Base-by-base conservation (phyloP, 1,139 yeast genomes). In the Geotrichum fermentans region DNA sequence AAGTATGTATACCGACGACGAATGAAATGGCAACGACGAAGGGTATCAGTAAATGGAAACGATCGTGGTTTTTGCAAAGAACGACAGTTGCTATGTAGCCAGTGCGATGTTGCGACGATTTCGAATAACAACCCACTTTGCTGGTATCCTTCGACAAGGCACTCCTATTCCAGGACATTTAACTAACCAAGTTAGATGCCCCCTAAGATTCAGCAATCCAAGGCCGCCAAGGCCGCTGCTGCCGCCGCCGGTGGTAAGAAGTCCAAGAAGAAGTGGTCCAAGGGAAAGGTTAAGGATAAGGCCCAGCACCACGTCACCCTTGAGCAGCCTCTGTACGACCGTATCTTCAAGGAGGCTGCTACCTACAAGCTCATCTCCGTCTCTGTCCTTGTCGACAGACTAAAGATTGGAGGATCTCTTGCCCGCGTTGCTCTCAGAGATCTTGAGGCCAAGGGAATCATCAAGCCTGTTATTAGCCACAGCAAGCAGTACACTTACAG, bases 211-310 rank as follows among this genome's bases (percentile, higher is more conserved):
- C 97, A 90, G 82, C 94, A 88, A 78, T 85, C 97, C 72, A 92
- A 92, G 83, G 97, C 97, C 77, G 96, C 96, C 73, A 90, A 90
- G 83, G 97, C 97, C 74, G 97, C 97, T 71, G 97, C 98, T 81
- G 97, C 97, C 75, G 80, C 89, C 83, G 96, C 97, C 74, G 97
- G 97, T 86, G 97, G 97, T 83, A 92, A 92, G 88, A 89, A 92
- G 76, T 89, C 96, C 79, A 92, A 94, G 89, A 92, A 92, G 95
- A 92, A 92, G 96, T 92, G 98, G 98, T 86, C 95, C 84, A 90
- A 92, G 83, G 97, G 97, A 78, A 89, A 95, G 86, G 96, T 89
- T 77, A 94, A 94, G 94, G 99, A 92, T 79, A 92, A 87, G 95
- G 98, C 98, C 69, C 95, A 87, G 76, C 98, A 92, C 83, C 83